Evolutionary conservation across 306 rosid genomes (phyloP), one percentile per base, ranked within the genome.

Genomic region (Cucumis hystrix): DNA sequence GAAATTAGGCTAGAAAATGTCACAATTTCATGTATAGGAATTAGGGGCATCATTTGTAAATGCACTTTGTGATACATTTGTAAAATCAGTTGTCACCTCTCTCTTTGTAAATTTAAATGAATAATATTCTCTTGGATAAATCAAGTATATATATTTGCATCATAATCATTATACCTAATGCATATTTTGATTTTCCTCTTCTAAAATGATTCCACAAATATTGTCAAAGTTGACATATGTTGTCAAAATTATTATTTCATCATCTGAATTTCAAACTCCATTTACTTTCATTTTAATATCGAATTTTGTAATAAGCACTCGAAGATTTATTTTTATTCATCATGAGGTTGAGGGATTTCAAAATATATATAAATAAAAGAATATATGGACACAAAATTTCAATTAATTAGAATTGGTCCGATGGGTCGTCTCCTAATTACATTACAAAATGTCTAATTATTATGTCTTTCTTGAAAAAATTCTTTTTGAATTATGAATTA

Each of bases 41-140:
- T 67, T 2, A 8, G 72, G 72, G 12, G 49, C 54, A 39, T 41
- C 55, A 68, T 21, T 40, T 40, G 47, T 8, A n/a, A 41, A 41
- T 8, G 47, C 47, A 41, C 47, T 9, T 41, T 10, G 70, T 15
- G 70, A 68, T n/a, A 68, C 33, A 67, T 64, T 67, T 40, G 54
- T 40, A 70, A 70, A 70, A 70, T 70, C 75, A 70, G 2, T 28
- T 70, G 75, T 70, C 75, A 70, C 33, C 55, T 68, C 75, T 21
- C 58, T 33, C 4, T 23, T 20, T 21, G 5, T 41, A 20, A 68
- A 68, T 5, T 41, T 10, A 21, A 41, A 70, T 23, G 37, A 21
- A 43, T 21, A 68, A 47, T 47, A 47, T 41, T 68, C 18, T 21
- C 17, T 37, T n/a, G 51, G 51, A 37, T 43, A 20, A 41, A 37